Evolutionary conservation across 2,329 filamentous ascomycete genomes (phyloP), one percentile per base, ranked within the genome.

Genomic region (Ophiosphaerella herpotricha): DNA sequence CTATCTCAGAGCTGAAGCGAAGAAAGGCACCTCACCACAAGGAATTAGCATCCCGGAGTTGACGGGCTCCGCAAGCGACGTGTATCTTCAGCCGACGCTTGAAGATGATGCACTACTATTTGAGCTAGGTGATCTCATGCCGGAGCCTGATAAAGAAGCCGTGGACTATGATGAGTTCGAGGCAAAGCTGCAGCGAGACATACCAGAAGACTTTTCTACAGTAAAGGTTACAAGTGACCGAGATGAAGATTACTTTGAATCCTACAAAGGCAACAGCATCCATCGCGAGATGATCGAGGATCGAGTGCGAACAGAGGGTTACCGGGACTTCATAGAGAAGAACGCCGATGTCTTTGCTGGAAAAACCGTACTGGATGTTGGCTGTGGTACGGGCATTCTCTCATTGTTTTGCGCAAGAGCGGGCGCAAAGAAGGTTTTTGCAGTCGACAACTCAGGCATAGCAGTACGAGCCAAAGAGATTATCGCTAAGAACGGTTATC

Each of bases 231-330:
- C 61, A 9, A 64, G 66, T 8, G 66, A 86, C 55, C 78, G 80
- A 31, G 83, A 86, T 56, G 78, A 78, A 23, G 78, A 81, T 57
- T 88, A 88, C 61, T 88, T 87, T 62, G 79, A 80, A 18, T 85
- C 83, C 0, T 88, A 88, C 67, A 80, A 84, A 41, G 60, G 60
- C 29, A 57, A 68, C 89, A 90, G 91, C 49, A 97, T 97, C 48
- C 92, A 97, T 72, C 91, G 96, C 70, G 91, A 89, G 7, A 97
- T 97, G 92, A 82, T 97, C 55, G 96, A 96, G 72, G 92, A 97
- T 67, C 80, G 84, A 0, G 82, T 96, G 35, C 88, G 92, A 43
- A 97, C 92, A 9, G 89, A 96, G 64, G 88, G 90, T 3, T 97
- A 97, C 75, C 86, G 92, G 39, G 91, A 97, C 75, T 96, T 97